Evolutionary conservation across 2,329 filamentous ascomycete species (phyloP).

Genomic region (Cladosporium phlei): DNA sequence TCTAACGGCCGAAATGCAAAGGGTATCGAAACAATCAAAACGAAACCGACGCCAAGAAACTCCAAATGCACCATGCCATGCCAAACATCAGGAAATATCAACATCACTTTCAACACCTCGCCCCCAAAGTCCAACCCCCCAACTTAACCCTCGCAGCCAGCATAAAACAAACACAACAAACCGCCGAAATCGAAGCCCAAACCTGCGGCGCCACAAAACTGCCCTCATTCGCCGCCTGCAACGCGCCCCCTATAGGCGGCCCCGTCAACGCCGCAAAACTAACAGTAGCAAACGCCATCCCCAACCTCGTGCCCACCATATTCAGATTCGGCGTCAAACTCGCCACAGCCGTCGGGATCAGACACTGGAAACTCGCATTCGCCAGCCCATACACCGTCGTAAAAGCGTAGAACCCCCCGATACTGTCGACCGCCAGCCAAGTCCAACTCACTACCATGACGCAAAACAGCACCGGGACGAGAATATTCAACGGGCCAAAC

Average conservation of each 20-base stretch:
- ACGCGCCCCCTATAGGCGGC: conserved; percentile 44
- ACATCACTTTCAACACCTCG: conserved; percentile 19
- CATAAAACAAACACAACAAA: conserved; percentile 19
- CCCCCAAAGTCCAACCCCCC: conserved; percentile 22
- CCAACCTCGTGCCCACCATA: conserved; percentile 44
- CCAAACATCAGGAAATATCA: too few species aligned
- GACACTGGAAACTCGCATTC: conserved; percentile 41
- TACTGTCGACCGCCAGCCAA: conserved; percentile 51
- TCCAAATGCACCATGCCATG: background rate
- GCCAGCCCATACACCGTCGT: conserved; percentile 43
- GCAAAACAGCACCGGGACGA: conserved; percentile 45
- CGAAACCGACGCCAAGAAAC: background rate
- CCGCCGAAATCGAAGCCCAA: conserved; percentile 34
- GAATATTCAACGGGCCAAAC: conserved; percentile 53
- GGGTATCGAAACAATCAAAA: background rate
- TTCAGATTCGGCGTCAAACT: conserved; percentile 43
- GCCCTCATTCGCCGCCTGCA: conserved; percentile 39
- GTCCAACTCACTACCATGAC: conserved; percentile 49
- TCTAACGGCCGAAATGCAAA: too few species aligned
- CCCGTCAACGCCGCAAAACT: conserved; percentile 43
- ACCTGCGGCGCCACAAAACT: conserved; percentile 41
- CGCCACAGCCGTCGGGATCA: conserved; percentile 41
- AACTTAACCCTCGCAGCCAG: conserved; percentile 22
- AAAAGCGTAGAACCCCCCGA: conserved; percentile 39
- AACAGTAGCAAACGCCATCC: conserved; percentile 45